Conservation (phyloP, 2,329 filamentous ascomycete species). For the Didymella pomorum region DNA sequence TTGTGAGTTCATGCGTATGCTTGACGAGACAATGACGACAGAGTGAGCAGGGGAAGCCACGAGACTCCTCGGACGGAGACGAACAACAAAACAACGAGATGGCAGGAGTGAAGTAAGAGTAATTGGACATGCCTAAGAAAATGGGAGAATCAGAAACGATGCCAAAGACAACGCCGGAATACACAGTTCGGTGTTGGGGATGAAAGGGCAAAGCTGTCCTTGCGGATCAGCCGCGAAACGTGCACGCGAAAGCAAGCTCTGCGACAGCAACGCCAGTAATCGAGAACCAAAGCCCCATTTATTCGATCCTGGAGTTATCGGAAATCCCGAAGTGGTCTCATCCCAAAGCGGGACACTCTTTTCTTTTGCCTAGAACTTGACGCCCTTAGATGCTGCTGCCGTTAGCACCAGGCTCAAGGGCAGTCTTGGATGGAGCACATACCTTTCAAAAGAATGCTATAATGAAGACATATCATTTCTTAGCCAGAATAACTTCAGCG, state of each 20-base stretch:
- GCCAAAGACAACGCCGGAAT: neutral
- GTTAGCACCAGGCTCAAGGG: neutral
- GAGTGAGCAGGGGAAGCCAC: conserved; percentile 3
- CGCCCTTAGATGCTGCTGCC: neutral
- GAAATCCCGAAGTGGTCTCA: neutral
- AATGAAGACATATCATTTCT: conserved; percentile 5
- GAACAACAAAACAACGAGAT: neutral
- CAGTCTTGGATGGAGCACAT: neutral
- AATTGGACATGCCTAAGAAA: too few species aligned
- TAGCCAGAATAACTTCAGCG: conserved; percentile 36
- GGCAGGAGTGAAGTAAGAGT: too few species aligned
- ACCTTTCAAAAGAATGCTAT: neutral
- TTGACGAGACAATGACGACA: conserved; percentile 10
- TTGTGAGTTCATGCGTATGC: conserved; percentile 5
- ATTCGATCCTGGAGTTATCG: neutral
- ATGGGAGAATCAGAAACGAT: too few species aligned
- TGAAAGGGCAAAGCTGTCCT: neutral
- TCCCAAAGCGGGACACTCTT: neutral
- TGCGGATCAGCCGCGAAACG: neutral
- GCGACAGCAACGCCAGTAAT: neutral
- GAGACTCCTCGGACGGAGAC: conserved; percentile 5
- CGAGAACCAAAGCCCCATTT: neutral
- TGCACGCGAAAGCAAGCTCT: neutral
- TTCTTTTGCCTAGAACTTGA: neutral
- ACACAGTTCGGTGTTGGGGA: neutral